These are phyloP conservation scores for Talaromyces sp. DNA, from an alignment of 2,329 filamentous ascomycete genomes.

Conservation along the genomic window DNA sequence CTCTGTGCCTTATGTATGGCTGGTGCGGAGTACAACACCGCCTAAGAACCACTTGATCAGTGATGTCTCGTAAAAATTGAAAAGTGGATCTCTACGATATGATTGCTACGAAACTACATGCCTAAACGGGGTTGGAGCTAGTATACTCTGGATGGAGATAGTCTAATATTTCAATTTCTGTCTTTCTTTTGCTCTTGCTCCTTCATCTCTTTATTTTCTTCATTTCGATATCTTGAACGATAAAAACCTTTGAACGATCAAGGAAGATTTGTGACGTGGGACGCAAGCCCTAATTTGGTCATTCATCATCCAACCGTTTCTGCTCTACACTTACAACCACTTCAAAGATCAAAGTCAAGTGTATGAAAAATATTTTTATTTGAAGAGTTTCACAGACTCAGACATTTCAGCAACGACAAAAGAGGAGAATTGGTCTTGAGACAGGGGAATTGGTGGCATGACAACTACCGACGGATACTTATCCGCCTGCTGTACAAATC, in stretches of 20 bases:
- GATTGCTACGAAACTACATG: not conserved
- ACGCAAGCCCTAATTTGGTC: slow-evolving; percentile 4
- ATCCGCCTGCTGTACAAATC: not conserved
- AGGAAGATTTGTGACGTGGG: not conserved
- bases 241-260: too few species aligned
- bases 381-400: not conserved
- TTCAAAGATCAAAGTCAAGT: not conserved
- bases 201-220: not conserved
- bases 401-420: not conserved
- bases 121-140: not conserved
- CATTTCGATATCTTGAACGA: not conserved
- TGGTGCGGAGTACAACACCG: not conserved
- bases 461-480: slow-evolving; percentile 3
- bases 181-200: not conserved
- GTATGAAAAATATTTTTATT: too few species aligned
- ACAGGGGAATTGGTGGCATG: not conserved
- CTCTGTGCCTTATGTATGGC: not conserved
- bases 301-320: not conserved
- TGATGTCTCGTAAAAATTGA: not conserved
- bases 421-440: not conserved
- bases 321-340: not conserved
- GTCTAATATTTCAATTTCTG: not conserved
- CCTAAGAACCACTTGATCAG: not conserved
- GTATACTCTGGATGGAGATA: not conserved
- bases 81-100: not conserved